phyloP scores from a whole-genome alignment of 495 filamentous ascomycete genomes.

The Hypoxylon fragiforme region DNA sequence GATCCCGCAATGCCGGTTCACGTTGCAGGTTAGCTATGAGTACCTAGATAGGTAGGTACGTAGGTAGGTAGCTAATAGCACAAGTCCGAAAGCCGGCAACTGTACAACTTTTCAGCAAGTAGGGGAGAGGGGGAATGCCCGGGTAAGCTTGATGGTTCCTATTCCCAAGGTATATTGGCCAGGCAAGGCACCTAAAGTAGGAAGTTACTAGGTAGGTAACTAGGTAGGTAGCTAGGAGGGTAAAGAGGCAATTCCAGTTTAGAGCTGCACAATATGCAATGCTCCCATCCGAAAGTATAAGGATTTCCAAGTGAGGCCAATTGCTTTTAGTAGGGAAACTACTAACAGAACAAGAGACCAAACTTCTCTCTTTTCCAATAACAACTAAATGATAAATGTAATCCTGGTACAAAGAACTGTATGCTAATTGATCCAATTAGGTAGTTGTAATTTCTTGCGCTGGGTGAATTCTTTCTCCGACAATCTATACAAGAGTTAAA shows the following conservation, averaged over 20 bases:
- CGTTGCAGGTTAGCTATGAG: background rate
- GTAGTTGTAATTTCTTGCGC: constrained; percentile 14
- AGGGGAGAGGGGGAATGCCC: too few species aligned
- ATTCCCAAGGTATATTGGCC: too few species aligned
- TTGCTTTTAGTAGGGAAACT: constrained; percentile 2
- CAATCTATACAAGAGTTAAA: constrained; percentile 15
- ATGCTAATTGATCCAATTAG: constrained; percentile 26
- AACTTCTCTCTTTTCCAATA: constrained; percentile 16
- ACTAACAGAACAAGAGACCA: constrained; percentile 7
- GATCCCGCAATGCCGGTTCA: constrained; percentile 5
- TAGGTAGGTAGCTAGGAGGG: background rate
- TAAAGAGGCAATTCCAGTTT: background rate
- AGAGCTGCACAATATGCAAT: constrained; percentile 14
- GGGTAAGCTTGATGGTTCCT: too few species aligned
- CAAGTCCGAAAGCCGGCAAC: constrained; percentile 1
- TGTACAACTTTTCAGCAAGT: constrained; percentile 2
- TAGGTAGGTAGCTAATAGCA: constrained; percentile 2
- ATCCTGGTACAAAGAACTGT: constrained; percentile 22
- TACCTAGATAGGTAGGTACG: too few species aligned
- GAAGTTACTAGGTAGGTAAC: background rate
- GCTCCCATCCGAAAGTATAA: constrained; percentile 13
- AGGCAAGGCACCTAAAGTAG: constrained; percentile 5
- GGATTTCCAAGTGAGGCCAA: background rate
- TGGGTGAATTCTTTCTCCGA: constrained; percentile 18
- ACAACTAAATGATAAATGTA: constrained; percentile 11